Percentiles rank a stretch among this genome's conserved stretches.
Evolutionary conservation across 768 basidiomycete species (phyloP).

Genomic region (Naganishia randhawae): DNA sequence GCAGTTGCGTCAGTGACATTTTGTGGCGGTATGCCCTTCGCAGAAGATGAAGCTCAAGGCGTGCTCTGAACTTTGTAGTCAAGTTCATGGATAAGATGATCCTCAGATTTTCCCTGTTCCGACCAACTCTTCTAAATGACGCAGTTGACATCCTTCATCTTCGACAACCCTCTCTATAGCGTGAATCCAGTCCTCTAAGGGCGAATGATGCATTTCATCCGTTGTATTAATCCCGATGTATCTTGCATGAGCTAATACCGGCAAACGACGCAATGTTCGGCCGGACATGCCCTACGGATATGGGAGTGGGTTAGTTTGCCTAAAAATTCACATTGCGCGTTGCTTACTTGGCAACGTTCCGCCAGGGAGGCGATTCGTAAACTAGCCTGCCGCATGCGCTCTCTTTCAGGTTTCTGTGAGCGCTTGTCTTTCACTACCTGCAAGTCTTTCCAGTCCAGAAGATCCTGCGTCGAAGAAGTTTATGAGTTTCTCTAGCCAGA

Average conservation of each 20-base stretch:
- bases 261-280: constrained; percentile 83
- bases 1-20: no score
- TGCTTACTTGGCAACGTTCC: constrained; percentile 68
- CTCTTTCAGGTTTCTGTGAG: constrained; percentile 51
- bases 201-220: constrained; percentile 39
- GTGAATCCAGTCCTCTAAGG: constrained; percentile 70
- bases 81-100: background rate
- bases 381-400: constrained; percentile 59
- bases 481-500: background rate
- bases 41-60: no score
- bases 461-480: constrained; percentile 14
- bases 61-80: background rate
- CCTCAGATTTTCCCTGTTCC: constrained; percentile 27
- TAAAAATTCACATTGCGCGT: constrained; percentile 7
- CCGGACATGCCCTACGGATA: constrained; percentile 76
- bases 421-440: constrained; percentile 24
- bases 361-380: constrained; percentile 66
- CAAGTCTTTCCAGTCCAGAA: constrained; percentile 34
- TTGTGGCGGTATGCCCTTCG: no score
- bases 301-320: background rate
- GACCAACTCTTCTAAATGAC: constrained; percentile 35
- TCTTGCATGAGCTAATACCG: constrained; percentile 83
- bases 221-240: constrained; percentile 57
- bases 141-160: constrained; percentile 48
- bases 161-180: constrained; percentile 77